phyloP scores from a whole-genome alignment of 2,329 filamentous ascomycete genomes.

The Trichoderma semiorbis region DNA sequence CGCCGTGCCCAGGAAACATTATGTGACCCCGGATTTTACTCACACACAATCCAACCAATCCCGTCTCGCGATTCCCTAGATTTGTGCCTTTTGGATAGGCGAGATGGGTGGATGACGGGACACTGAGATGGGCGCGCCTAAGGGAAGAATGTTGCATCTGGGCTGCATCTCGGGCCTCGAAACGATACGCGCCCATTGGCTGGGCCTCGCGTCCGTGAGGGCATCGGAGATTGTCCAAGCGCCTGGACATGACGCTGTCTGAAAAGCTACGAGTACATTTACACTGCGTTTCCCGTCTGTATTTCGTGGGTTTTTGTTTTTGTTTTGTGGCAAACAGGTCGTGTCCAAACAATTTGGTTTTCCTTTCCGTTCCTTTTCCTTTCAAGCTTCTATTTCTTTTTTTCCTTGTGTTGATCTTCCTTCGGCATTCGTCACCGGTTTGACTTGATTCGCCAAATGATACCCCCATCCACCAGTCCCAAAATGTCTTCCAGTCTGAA shows the following conservation, averaged over 20 bases:
- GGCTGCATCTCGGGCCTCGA: background rate
- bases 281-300: background rate
- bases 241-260: background rate
- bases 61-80: background rate
- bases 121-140: background rate
- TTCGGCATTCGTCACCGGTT: background rate
- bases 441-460: background rate
- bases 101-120: background rate
- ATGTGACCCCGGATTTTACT: background rate
- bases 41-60: background rate
- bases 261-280: slow-evolving; percentile 2
- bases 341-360: slow-evolving; percentile 3
- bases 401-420: background rate
- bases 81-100: background rate
- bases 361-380: background rate
- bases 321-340: background rate
- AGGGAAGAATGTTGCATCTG: background rate
- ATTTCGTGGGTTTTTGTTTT: background rate
- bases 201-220: background rate
- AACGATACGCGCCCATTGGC: background rate
- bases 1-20: background rate
- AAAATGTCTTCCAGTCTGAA: slow-evolving; percentile 35
- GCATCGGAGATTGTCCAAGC: background rate
- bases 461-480: background rate
- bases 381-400: background rate